phyloP scores from a whole-genome alignment of 1,284 basidiomycete genomes.

The Leccinum griseonigrum region DNA sequence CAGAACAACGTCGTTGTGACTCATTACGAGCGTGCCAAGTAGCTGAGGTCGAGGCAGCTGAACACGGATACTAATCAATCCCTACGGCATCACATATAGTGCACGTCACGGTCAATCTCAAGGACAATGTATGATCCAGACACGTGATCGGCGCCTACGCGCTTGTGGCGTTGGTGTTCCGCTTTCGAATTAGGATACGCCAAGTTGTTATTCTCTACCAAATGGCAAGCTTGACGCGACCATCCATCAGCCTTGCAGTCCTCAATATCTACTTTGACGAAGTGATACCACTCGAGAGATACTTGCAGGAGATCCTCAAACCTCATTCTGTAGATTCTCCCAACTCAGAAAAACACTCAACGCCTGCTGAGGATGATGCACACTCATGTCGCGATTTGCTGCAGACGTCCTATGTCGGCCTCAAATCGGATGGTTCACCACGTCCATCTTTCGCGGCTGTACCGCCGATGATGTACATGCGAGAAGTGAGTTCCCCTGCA shows the following conservation, averaged over 20 bases:
- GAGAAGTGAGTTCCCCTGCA: constrained; percentile 42
- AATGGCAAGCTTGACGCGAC: constrained; percentile 9
- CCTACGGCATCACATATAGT: no score
- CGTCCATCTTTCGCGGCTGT: constrained; percentile 29
- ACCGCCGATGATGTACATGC: constrained; percentile 49
- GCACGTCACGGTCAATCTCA: no score
- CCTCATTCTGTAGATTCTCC: constrained; percentile 4
- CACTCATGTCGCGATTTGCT: constrained; percentile 41
- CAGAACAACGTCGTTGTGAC: no score
- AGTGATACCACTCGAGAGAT: constrained; percentile 40
- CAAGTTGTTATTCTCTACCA: neutral
- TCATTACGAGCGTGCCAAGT: no score
- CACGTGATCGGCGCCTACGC: no score
- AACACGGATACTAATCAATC: no score
- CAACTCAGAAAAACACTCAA: neutral
- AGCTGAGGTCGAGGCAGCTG: no score
- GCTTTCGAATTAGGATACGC: neutral
- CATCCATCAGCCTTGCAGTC: constrained; percentile 20
- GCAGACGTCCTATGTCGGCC: constrained; percentile 44
- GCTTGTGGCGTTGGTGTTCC: neutral
- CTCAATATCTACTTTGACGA: constrained; percentile 39
- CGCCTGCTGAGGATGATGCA: constrained; percentile 35
- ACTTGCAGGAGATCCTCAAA: constrained; percentile 40
- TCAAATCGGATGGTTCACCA: constrained; percentile 18
- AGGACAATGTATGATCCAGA: no score